Base-by-base conservation (phyloP, 495 filamentous ascomycete genomes). In the Xylaria bambusicola region DNA sequence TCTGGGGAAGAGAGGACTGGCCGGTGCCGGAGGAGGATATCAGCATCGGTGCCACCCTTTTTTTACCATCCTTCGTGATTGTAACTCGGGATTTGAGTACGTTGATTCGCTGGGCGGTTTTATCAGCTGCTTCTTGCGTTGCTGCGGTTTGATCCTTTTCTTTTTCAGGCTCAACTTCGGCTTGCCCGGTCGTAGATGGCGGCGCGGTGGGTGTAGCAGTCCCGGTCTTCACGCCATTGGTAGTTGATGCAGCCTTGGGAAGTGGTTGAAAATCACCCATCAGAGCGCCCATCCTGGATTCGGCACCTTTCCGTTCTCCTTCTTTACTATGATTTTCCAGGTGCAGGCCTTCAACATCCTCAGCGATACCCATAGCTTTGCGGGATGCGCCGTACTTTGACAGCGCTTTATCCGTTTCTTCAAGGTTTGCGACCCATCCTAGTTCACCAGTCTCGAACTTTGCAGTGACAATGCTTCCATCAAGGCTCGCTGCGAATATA, bases 41-140 rank as follows among this genome's bases (percentile, higher is more conserved):
- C 3, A 99, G 81, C 64, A 98, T 73, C 6, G 94, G 94, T 2
- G 91, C 90, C 54, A 99, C 92, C 23, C 95, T 84, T 75, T 98
- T 99, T 75, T 92, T 97, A 17, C 94, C 94, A 53, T 99, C 94
- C 71, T 98, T 97, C 1, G 92, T 96, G 48, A 96, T 89, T 17
- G 92, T 96, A 7, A 97, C 91, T 9, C 93, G 87, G 49, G 91
- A 86, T 71, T 98, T 98, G 58, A 97, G 69, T 53, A 85, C 84
- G 49, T 91, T 89, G 35, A 95, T 77, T 62, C 89, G 87, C 44
- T 79, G 73, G 33, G 76, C 85, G 3, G 85, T 75, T 65, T 86
- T 86, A 56, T 80, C 73, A 67, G 79, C 63, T 52, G 72, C 69
- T 57, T 85, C 84, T 27, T 77, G 72, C 8, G 69, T 67, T 1